Evolutionary conservation across 78 protist species (phyloP), one percentile per base, ranked within the genome.

Genomic region (Diacronema lutheri): DNA sequence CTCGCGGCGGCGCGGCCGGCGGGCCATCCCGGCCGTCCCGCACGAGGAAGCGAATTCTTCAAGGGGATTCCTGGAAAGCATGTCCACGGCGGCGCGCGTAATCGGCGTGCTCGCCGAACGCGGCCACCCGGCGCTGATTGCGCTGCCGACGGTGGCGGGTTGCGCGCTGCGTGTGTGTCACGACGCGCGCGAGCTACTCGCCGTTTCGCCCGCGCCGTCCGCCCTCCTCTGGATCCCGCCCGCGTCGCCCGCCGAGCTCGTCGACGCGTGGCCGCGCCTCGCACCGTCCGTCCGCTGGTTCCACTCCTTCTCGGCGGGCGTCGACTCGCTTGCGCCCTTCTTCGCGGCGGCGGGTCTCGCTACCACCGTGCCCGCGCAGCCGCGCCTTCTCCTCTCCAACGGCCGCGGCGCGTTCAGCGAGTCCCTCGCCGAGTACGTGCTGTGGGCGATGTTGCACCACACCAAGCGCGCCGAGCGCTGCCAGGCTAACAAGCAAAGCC

Each of bases 361-460:
- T n/a, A n/a, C n/a, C n/a, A n/a, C n/a, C n/a, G n/a, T n/a, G n/a
- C n/a, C n/a, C n/a, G n/a, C n/a, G n/a, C n/a, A n/a, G n/a, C n/a
- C n/a, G n/a, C n/a, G n/a, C n/a, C n/a, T n/a, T n/a, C 57, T n/a
- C 10, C 29, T 76, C 37, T 58, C 66, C 19, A 86, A 86, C 60
- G 89, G 85, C 3, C 60, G 89, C 31, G 85, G 89, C 76, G 89
- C 85, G 10, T 86, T 86, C 77, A 50, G 71, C 41, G 21, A 38
- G 10, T 65, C 80, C 14, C 68, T 86, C 14, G 89, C 89, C 69
- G 89, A 86, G 89, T 79, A 56, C 55, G 85, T 41, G 7, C 7
- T 86, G 76, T 1, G 37, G 19, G 83, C 89, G 21, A 3, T 6
- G 61, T 65, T 86, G 23, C 74, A 86, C 78, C 61, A 40, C 89